Conservation (phyloP, 1,284 basidiomycete species). For the Fomitiporia mediterranea region DNA sequence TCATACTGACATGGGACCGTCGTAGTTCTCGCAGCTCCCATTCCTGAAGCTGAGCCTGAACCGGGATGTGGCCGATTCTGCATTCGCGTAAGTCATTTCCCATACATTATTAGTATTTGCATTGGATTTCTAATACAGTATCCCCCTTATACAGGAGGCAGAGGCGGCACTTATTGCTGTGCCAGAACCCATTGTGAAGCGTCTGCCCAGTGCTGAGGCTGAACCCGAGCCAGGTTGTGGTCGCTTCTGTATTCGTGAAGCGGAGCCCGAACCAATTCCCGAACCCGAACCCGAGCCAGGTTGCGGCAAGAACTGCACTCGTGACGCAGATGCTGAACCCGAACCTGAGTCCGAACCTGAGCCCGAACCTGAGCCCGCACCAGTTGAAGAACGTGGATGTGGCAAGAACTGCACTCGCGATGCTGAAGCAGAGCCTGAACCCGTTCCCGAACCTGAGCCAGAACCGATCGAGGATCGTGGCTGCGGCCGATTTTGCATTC, state of each 20-base stretch:
- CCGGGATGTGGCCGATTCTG: slow-evolving; percentile 4
- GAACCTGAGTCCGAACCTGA: slow-evolving; percentile 12
- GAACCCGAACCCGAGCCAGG: not conserved
- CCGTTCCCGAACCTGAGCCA: slow-evolving; percentile 12
- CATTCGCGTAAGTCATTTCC: not conserved
- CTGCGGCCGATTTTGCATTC: slow-evolving; percentile 5
- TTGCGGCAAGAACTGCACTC: not conserved
- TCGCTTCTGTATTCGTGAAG: not conserved
- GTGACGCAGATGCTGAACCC: not conserved
- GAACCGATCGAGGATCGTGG: slow-evolving; percentile 7
- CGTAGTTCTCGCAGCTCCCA: slow-evolving; percentile 7
- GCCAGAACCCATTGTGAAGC: not conserved
- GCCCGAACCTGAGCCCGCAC: slow-evolving; percentile 11
- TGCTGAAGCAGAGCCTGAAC: slow-evolving; percentile 13
- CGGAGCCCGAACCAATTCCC: slow-evolving; percentile 4
- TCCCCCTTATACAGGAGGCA: not conserved
- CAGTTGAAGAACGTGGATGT: slow-evolving; percentile 12
- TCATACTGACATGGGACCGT: not conserved
- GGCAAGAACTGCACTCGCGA: not conserved
- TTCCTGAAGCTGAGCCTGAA: not conserved
- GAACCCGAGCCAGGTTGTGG: not conserved
- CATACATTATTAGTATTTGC: not conserved
- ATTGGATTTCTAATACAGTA: not conserved
- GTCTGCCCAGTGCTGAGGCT: not conserved
- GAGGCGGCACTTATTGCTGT: not conserved